A percentile compares a stretch with the other conserved stretches of the same genome.
These are phyloP conservation scores for Aspergillus transmontanensis DNA, from an alignment of 2,329 filamentous ascomycete species.

Conservation along the genomic window DNA sequence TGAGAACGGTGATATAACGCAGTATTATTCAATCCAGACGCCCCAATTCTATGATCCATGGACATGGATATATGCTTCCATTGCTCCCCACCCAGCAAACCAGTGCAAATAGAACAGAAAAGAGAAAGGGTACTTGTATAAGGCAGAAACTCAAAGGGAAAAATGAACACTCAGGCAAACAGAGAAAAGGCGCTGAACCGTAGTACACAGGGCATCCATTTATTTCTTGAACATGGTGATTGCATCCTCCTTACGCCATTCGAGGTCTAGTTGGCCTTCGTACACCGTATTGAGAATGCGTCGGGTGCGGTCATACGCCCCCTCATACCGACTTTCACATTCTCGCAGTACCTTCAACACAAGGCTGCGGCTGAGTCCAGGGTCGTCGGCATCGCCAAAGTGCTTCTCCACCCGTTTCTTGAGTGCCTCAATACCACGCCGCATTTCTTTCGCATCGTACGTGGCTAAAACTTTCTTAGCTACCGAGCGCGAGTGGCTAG, in stretches of 20 bases:
- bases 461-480: slow-evolving; percentile 84
- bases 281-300: slow-evolving; percentile 49
- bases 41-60: slow-evolving; percentile 2
- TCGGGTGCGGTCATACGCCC: slow-evolving; percentile 54
- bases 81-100: background rate
- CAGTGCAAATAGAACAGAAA: slow-evolving; percentile 5
- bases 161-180: slow-evolving; percentile 10
- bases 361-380: slow-evolving; percentile 61
- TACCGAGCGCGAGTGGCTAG: slow-evolving; percentile 77
- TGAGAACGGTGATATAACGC: background rate
- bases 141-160: slow-evolving; percentile 5
- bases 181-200: background rate
- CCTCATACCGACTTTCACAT: slow-evolving; percentile 60
- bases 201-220: slow-evolving; percentile 10
- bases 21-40: background rate
- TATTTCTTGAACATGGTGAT: slow-evolving; percentile 45
- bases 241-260: slow-evolving; percentile 51
- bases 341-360: slow-evolving; percentile 63
- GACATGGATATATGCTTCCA: background rate
- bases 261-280: slow-evolving; percentile 49
- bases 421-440: slow-evolving; percentile 85
- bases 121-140: background rate
- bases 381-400: slow-evolving; percentile 86
- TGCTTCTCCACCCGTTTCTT: slow-evolving; percentile 95
- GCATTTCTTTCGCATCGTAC: slow-evolving; percentile 82